Evolutionary conservation across 352 stramenopile genomes (phyloP).

Genomic region (Phytophthora vignae): DNA sequence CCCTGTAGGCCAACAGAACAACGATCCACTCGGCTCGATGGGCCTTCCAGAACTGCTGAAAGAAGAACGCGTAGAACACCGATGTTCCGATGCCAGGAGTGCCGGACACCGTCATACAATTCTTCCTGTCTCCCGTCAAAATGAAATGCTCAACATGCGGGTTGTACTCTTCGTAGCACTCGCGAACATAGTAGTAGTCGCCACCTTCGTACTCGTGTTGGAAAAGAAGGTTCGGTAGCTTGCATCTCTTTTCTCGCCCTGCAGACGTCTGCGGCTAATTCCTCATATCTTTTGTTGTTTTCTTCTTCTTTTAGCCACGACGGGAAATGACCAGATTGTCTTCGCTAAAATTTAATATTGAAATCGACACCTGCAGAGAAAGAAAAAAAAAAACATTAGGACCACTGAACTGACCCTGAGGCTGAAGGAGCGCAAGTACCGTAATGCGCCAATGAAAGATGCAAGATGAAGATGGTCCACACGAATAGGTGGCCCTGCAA

Average conservation of each 20-base stretch:
- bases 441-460: conserved; percentile 29
- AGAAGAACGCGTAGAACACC: neutral
- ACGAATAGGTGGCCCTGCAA: conserved; percentile 23
- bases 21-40: neutral
- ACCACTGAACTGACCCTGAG: too few species aligned
- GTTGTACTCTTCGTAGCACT: neutral
- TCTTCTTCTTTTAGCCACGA: too few species aligned
- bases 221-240: neutral
- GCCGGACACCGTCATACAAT: neutral
- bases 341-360: too few species aligned
- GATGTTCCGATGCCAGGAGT: neutral
- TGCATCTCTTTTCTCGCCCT: neutral
- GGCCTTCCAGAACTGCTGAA: neutral
- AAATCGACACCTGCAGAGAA: neutral
- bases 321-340: too few species aligned
- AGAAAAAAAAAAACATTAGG: too few species aligned
- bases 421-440: neutral
- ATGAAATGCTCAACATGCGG: neutral
- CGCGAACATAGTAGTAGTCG: neutral
- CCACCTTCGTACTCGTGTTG: neutral
- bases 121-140: neutral
- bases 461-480: neutral
- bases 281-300: too few species aligned
- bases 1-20: neutral
- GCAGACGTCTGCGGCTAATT: too few species aligned